Evolutionary conservation across 2,329 filamentous ascomycete genomes (phyloP), one percentile per base, ranked within the genome.

Genomic region (Akanthomyces dipterigenus): DNA sequence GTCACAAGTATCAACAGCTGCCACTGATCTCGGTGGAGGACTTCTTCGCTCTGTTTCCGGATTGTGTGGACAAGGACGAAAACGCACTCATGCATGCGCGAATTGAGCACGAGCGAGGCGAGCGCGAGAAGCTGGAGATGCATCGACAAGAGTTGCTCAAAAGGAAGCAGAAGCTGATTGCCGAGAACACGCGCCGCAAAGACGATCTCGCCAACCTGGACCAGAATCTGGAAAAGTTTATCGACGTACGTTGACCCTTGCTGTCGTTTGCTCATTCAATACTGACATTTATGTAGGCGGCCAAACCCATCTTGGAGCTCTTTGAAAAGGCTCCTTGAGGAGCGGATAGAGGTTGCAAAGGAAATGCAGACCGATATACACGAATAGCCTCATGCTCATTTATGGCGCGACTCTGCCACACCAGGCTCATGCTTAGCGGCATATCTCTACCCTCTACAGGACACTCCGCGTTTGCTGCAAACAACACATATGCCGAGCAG

Each of bases 191-290:
- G 77, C 91, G 91, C 76, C 85, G 93, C 66, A 96, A 96, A 73
- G 93, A 97, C 61, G 92, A 98, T 69, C 78, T 99, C 54, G 92
- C 90, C 22, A 96, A 89, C 69, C 78, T 99, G 63, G 95, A 99
- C 69, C 89, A 90, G 70, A 91, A 96, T 73, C 78, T 98, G 62
- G 95, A 98, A 76, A 93, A 90, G 70, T 96, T 96, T 71, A 93
- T 96, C 69, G 91, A 96, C 74, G 90, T 91, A 70, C 70, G 88
- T 77, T 6, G 24, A 11, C 18, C 12, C 22, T n/a, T 24, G n/a
- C n/a, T n/a, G 12, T 18, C 18, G 22, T 34, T 51, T 5, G 49
- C 36, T 26, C 31, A 3, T 11, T 62, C 6, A 24, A 38, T 65
- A 49, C 67, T 72, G 67, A 66, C 58, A 24, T 50, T 4, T 12